Percentiles rank a stretch among this genome's conserved stretches.
Conservation (phyloP, 768 basidiomycete species). For the Galerina sulciceps region DNA sequence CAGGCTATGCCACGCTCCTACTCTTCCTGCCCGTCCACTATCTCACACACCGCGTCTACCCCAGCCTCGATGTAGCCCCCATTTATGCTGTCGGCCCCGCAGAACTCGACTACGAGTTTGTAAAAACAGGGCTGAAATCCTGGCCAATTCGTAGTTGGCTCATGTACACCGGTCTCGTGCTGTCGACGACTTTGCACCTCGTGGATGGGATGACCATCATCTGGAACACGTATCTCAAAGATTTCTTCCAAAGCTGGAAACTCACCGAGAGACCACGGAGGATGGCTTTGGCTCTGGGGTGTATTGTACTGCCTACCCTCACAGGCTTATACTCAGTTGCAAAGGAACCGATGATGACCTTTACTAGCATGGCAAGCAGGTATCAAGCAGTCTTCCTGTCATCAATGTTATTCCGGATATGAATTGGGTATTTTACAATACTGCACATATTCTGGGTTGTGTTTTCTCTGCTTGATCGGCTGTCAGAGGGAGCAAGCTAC, state of each 20-base stretch:
- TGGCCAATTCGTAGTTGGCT: constrained; percentile 69
- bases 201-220: constrained; percentile 63
- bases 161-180: constrained; percentile 66
- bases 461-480: no score
- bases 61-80: constrained; percentile 46
- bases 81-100: constrained; percentile 68
- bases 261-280: constrained; percentile 22
- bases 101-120: constrained; percentile 84
- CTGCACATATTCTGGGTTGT: no score
- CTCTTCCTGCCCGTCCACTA: constrained; percentile 73
- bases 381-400: constrained; percentile 53
- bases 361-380: constrained; percentile 53
- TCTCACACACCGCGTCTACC: constrained; percentile 66
- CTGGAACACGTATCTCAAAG: constrained; percentile 51
- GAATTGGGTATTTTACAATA: neutral
- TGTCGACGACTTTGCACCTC: constrained; percentile 59
- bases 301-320: constrained; percentile 53
- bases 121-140: constrained; percentile 66
- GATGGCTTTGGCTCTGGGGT: constrained; percentile 31
- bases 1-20: constrained; percentile 64
- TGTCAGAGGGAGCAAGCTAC: no score
- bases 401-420: constrained; percentile 49
- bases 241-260: constrained; percentile 9
- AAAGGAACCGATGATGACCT: constrained; percentile 60
- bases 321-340: constrained; percentile 58